Evolutionary conservation across 2,329 filamentous ascomycete species (phyloP).

Genomic region (Penicillium sp.): DNA sequence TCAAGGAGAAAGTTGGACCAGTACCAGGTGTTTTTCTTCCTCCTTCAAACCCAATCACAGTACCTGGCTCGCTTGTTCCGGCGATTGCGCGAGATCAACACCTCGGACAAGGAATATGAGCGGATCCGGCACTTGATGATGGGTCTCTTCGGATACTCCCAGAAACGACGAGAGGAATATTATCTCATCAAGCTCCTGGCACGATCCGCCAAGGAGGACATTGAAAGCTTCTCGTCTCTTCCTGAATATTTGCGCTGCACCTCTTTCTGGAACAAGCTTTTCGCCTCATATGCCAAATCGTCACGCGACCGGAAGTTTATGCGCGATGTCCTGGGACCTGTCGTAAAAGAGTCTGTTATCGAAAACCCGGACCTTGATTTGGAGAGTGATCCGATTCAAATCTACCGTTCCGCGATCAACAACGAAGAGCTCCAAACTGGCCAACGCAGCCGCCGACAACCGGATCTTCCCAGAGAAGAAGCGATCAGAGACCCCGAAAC

Average conservation of each 20-base stretch:
- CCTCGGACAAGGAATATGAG: slow-evolving; percentile 87
- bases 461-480: slow-evolving; percentile 83
- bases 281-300: slow-evolving; percentile 83
- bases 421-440: slow-evolving; percentile 96
- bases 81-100: slow-evolving; percentile 76
- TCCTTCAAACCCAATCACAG: slow-evolving; percentile 91
- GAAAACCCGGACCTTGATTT: slow-evolving; percentile 88
- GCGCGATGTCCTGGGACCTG: slow-evolving; percentile 75
- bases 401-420: slow-evolving; percentile 92
- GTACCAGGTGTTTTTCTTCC: slow-evolving; percentile 97
- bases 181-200: slow-evolving; percentile 87
- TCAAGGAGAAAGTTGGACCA: slow-evolving; percentile 92
- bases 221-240: slow-evolving; percentile 67
- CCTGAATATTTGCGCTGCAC: slow-evolving; percentile 87
- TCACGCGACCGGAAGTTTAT: slow-evolving; percentile 91
- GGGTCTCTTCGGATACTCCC: slow-evolving; percentile 94
- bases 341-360: slow-evolving; percentile 89
- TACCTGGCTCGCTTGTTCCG: slow-evolving; percentile 89
- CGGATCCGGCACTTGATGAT: slow-evolving; percentile 91
- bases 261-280: slow-evolving; percentile 88
- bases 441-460: slow-evolving; percentile 71
- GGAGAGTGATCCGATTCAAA: slow-evolving; percentile 96
- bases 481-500: slow-evolving; percentile 97
- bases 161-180: slow-evolving; percentile 95
- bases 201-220: slow-evolving; percentile 78